A percentile compares a stretch with the other conserved stretches of the same genome.
These are phyloP conservation scores for Penicillium sp. DNA, from an alignment of 2,329 filamentous ascomycete species.

Conservation along the genomic window DNA sequence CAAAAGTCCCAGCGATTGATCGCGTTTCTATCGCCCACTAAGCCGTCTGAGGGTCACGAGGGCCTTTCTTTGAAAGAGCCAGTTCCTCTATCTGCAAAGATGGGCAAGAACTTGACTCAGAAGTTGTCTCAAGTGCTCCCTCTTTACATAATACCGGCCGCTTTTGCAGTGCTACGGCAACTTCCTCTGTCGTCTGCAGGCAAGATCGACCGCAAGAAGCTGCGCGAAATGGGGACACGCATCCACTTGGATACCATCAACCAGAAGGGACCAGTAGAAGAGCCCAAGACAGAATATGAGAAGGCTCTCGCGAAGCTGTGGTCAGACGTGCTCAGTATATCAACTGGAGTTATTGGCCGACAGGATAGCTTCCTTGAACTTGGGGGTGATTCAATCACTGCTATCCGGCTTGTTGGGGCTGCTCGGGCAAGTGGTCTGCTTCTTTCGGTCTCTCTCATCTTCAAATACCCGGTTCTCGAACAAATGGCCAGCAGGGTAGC, in stretches of 20 bases:
- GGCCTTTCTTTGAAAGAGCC: not conserved
- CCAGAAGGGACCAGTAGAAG: not conserved
- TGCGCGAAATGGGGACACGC: not conserved
- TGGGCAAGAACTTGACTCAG: not conserved
- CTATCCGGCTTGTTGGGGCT: not conserved
- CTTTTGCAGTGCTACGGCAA: not conserved
- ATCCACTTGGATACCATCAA: not conserved
- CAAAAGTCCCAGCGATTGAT: not conserved
- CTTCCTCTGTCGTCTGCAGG: not conserved
- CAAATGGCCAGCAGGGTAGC: not conserved
- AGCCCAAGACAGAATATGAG: not conserved
- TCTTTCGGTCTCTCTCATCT: not conserved
- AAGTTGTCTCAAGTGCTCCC: not conserved
- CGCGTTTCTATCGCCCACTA: not conserved
- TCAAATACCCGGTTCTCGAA: not conserved
- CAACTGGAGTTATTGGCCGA: not conserved
- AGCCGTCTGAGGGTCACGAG: not conserved
- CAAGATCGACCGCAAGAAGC: not conserved
- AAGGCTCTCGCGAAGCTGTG: not conserved
- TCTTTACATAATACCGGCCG: not conserved
- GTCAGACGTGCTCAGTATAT: not conserved
- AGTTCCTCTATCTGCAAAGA: not conserved
- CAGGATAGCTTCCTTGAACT: slow-evolving; percentile 2
- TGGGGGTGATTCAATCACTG: slow-evolving; percentile 3
- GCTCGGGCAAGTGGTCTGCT: not conserved